These are phyloP conservation scores for Leccinum imitatum DNA, from an alignment of 768 basidiomycete species.

Conservation along the genomic window DNA sequence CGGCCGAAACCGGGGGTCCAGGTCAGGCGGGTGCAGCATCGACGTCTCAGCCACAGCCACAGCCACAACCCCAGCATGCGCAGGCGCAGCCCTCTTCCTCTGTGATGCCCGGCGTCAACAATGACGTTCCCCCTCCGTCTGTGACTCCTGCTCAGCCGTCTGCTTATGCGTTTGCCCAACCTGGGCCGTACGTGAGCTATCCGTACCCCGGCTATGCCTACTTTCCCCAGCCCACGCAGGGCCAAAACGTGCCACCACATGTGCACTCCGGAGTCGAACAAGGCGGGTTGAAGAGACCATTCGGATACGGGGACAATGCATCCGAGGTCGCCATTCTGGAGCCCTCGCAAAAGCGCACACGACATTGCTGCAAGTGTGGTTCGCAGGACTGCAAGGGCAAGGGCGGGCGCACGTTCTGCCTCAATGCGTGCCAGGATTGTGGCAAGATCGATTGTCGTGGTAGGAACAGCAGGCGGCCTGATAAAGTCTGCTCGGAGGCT, in stretches of 20 bases:
- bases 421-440: constrained; percentile 77
- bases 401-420: constrained; percentile 72
- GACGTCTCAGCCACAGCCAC: constrained; percentile 23
- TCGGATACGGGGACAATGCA: constrained; percentile 26
- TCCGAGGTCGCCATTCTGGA: constrained; percentile 34
- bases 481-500: constrained; percentile 67
- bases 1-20: constrained; percentile 30
- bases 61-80: constrained; percentile 2
- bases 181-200: constrained; percentile 36
- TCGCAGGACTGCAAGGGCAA: constrained; percentile 82
- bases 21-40: constrained; percentile 21
- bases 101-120: constrained; percentile 15
- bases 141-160: constrained; percentile 29
- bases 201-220: constrained; percentile 37
- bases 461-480: constrained; percentile 74
- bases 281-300: constrained; percentile 29
- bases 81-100: constrained; percentile 19
- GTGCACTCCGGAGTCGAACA: constrained; percentile 27
- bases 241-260: constrained; percentile 23
- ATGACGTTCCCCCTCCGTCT: constrained; percentile 22
- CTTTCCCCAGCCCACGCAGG: constrained; percentile 27
- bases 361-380: constrained; percentile 84
- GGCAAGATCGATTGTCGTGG: constrained; percentile 79
- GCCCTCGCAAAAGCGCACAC: constrained; percentile 56
- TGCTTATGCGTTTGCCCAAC: constrained; percentile 31